A percentile compares a stretch with the other conserved stretches of the same genome.
These are phyloP conservation scores for Inga oerstediana DNA, from an alignment of 306 rosid genomes.

Conservation along the genomic window DNA sequence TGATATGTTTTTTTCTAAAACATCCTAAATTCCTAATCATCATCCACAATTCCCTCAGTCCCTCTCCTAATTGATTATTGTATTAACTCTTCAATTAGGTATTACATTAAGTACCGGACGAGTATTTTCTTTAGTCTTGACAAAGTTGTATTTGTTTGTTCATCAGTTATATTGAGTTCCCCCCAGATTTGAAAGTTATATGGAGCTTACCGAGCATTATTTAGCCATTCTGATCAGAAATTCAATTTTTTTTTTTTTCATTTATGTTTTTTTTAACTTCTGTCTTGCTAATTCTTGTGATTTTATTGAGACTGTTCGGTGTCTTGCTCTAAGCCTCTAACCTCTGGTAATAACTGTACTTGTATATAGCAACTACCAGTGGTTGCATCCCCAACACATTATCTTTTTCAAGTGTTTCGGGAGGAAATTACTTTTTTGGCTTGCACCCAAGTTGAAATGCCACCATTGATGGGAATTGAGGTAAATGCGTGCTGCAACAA, in stretches of 20 bases:
- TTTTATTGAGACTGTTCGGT: not conserved
- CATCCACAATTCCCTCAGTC: too few relatives aligned
- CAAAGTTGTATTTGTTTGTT: not conserved
- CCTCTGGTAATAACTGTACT: not conserved
- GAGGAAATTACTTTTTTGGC: conserved; percentile 95
- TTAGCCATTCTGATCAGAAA: not conserved
- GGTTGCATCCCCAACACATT: conserved; percentile 95
- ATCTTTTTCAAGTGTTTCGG: conserved; percentile 86
- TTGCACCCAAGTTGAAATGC: conserved; percentile 97
- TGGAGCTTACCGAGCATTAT: not conserved
- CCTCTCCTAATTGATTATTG: too few relatives aligned
- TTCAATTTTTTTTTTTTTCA: not conserved
- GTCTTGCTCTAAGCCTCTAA: not conserved
- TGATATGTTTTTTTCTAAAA: too few relatives aligned
- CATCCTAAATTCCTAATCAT: too few relatives aligned
- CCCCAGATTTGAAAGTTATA: not conserved
- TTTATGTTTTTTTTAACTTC: not conserved
- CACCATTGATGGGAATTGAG: conserved; percentile 96
- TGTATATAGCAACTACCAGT: conserved; percentile 75
- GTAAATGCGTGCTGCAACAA: conserved; percentile 34
- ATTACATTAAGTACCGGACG: too few relatives aligned
- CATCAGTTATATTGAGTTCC: not conserved
- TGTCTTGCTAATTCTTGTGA: not conserved
- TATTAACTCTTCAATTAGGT: too few relatives aligned
- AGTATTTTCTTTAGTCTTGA: not conserved